A percentile compares a stretch with the other conserved stretches of the same genome.
Evolutionary conservation across 192 early-diverging fungal genomes (phyloP).

Genomic region (Oehlia diaphana): DNA sequence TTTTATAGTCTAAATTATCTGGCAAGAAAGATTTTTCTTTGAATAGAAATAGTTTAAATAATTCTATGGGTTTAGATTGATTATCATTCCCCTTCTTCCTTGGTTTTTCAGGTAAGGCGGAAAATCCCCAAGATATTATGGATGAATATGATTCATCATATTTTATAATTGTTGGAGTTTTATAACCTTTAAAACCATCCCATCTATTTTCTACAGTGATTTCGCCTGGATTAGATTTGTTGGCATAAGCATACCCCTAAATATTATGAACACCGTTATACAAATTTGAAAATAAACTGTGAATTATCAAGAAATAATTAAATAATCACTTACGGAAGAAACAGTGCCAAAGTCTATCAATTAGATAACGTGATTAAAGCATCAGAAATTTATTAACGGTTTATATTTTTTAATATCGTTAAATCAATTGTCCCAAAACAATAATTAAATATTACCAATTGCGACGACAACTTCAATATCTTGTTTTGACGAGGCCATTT

Average conservation of each 20-base stretch:
- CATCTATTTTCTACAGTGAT: background rate
- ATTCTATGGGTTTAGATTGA: background rate
- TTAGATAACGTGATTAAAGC: background rate
- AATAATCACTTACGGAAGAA: background rate
- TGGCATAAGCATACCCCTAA: background rate
- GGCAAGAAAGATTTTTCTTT: background rate
- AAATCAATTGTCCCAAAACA: background rate
- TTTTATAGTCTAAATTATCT: background rate
- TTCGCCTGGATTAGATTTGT: background rate
- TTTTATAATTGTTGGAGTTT: background rate
- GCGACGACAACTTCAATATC: background rate
- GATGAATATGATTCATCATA: background rate
- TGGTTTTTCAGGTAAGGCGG: background rate
- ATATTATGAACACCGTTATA: background rate
- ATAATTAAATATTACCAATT: background rate
- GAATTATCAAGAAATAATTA: background rate
- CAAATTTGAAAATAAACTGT: background rate
- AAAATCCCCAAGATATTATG: background rate
- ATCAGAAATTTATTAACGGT: background rate
- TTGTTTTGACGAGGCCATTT: background rate
- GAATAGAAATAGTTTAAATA: slow-evolving; percentile 15
- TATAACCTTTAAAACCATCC: background rate
- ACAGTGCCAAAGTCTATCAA: background rate
- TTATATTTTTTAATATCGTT: background rate
- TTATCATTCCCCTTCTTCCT: background rate